Evolutionary conservation across 1,139 yeast species (phyloP), one percentile per base, ranked within the genome.

Genomic region (Saccharomyces uvarum): DNA sequence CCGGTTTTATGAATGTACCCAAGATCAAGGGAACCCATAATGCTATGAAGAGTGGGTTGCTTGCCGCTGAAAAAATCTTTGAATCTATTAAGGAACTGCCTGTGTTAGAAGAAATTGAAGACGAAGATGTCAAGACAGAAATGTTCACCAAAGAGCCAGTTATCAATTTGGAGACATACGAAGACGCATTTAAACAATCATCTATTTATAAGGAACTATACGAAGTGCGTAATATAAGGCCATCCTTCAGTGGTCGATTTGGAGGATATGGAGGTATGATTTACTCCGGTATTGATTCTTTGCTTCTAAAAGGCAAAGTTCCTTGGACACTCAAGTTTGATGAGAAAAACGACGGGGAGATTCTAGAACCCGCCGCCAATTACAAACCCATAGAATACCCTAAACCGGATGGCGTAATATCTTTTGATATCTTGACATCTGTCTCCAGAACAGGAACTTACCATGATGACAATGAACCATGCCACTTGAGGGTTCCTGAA

Each of bases 11-110:
- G 79, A 93, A 93, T 69, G 98, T 93, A 49, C 97, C 99, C 48
- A 93, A 93, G 70, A 87, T 93, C 65, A 93, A 93, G 73, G 99
- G 99, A n/a, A 86, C 97, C 0, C 99, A 93, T 69, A 91, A 97
- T 0, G 98, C 99, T 2, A 87, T 93, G 81, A 93, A 91, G 70
- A 79, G 95, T 9, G 99, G 98, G 42, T 85, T 93, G 78, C 73
- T 93, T 31, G 99, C 98, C 2, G 99, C 98, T 1, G 98, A 93
- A 65, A 70, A 80, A 27, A 86, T 90, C 46, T 89, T 77, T 64
- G 78, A 80, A 14, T 76, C 73, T 48, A 73, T 89, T 42, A 71
- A 78, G 47, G 74, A 73, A 28, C 61, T 78, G 59, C 80, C 75
- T 26, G 73, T 75, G 8, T 58, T 74, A 29, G 72, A 70, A 54